phyloP scores from a whole-genome alignment of 768 basidiomycete species.

The Suillus hirtellus region DNA sequence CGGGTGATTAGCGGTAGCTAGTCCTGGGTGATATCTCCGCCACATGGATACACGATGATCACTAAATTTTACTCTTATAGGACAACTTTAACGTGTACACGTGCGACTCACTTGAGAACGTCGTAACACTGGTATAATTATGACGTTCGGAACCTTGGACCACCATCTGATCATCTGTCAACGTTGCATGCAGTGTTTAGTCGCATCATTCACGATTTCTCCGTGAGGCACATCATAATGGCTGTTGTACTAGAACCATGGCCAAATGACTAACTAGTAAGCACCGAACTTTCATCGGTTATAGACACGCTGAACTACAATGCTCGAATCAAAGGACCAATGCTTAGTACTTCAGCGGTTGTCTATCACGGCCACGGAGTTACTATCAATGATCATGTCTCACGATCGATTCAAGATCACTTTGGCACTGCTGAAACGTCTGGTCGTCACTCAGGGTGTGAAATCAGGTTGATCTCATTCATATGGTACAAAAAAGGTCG shows the following conservation, averaged over 20 bases:
- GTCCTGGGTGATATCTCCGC: too few relatives aligned
- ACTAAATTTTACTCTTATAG: not conserved
- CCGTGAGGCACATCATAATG: not conserved
- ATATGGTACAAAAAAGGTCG: not conserved
- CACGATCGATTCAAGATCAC: not conserved
- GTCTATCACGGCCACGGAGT: too few relatives aligned
- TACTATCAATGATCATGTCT: not conserved
- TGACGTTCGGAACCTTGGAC: not conserved
- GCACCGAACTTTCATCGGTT: not conserved
- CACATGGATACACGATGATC: not conserved
- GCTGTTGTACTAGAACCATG: not conserved
- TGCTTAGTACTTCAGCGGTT: not conserved
- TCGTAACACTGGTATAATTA: not conserved
- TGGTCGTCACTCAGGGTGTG: not conserved
- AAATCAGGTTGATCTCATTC: not conserved
- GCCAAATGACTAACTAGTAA: not conserved
- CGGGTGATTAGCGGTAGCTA: too few relatives aligned
- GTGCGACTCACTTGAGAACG: not conserved
- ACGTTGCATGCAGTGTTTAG: not conserved
- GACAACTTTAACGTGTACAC: not conserved
- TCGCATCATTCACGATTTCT: not conserved
- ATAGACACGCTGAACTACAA: not conserved
- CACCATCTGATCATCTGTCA: not conserved
- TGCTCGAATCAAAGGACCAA: not conserved
- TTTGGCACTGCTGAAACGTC: constrained; percentile 3